Percentiles rank a stretch among this genome's conserved stretches.
phyloP scores from a whole-genome alignment of 1,284 basidiomycete genomes.

The Pseudozyma sp. region DNA sequence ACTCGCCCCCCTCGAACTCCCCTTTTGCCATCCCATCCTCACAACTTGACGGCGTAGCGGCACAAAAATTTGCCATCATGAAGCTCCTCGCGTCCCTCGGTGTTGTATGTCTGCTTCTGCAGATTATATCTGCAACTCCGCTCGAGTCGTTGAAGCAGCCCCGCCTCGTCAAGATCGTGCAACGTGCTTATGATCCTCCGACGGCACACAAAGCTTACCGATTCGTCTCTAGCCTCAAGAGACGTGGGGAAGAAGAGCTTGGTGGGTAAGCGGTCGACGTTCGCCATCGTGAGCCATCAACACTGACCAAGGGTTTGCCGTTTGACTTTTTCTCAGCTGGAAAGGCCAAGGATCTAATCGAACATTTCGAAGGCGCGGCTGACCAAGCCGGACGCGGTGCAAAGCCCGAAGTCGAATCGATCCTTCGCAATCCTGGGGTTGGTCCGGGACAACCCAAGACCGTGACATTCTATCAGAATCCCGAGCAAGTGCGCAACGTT shows the following conservation, averaged over 20 bases:
- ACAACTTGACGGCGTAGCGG: neutral
- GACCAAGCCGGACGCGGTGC: neutral
- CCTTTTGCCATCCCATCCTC: neutral
- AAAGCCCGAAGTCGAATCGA: no score
- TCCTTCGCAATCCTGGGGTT: no score
- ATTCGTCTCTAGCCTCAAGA: slow-evolving; percentile 2
- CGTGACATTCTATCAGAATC: no score
- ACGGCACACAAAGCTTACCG: neutral
- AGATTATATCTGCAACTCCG: slow-evolving; percentile 17
- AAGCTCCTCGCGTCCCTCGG: slow-evolving; percentile 14
- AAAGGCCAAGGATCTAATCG: neutral
- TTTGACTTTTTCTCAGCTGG: neutral
- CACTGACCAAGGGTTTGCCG: neutral
- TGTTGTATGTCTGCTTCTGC: slow-evolving; percentile 3
- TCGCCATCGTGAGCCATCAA: neutral
- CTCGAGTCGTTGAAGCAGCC: slow-evolving; percentile 2
- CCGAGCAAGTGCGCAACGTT: no score
- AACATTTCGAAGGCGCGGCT: neutral
- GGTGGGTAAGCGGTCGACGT: neutral
- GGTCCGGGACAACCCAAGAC: no score
- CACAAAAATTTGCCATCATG: slow-evolving; percentile 6
- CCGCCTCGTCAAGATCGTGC: slow-evolving; percentile 18
- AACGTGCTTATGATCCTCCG: neutral
- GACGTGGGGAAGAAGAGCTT: neutral
- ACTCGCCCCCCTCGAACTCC: neutral